Base-by-base conservation (phyloP, 164 flowering plant species). In the Taxillus chinensis region DNA sequence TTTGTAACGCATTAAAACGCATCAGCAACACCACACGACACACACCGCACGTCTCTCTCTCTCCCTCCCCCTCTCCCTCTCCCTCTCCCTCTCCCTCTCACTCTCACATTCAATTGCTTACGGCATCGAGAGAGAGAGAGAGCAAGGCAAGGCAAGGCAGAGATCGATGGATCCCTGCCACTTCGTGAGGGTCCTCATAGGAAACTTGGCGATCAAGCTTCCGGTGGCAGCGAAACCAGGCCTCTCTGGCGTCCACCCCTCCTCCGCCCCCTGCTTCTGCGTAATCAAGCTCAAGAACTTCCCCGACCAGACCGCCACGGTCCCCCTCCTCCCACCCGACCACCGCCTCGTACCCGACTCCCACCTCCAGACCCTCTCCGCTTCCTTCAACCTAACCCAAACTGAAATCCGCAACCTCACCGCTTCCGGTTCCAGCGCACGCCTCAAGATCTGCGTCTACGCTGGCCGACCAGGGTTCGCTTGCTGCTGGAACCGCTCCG, bases 91-190 rank as follows among this genome's bases (percentile, higher is more conserved):
- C 27, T 27, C 27, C 27, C 27, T 27, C 27, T 27, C 27, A 27
- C 27, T 27, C 27, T 2, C 27, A 27, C 27, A 27, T 27, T 27
- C 27, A 27, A 27, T 27, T 27, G 27, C 27, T 27, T 27, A 27
- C 27, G 27, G 27, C 27, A 27, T 27, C 27, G 1, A 27, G 27
- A 27, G 27, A 27, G 1, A 27, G 27, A 27, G 27, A 27, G 27
- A 27, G 27, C 27, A 27, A 27, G 27, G 27, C 27, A 27, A 27
- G 27, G 27, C 27, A 27, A 27, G 27, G 27, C 27, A 27, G 27
- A 6, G 8, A 6, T 50, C 61, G 11, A 84, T 84, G 89, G 86
- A 84, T 80, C 86, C 86, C 16, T 84, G 86, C 73, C 83, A 78
- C 4, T 84, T 79, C 57, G 74, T 80, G 5, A 76, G 83, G 73